Evolutionary conservation across 768 basidiomycete species (phyloP), one percentile per base, ranked within the genome.

Genomic region (Panaeolus papilionaceus): DNA sequence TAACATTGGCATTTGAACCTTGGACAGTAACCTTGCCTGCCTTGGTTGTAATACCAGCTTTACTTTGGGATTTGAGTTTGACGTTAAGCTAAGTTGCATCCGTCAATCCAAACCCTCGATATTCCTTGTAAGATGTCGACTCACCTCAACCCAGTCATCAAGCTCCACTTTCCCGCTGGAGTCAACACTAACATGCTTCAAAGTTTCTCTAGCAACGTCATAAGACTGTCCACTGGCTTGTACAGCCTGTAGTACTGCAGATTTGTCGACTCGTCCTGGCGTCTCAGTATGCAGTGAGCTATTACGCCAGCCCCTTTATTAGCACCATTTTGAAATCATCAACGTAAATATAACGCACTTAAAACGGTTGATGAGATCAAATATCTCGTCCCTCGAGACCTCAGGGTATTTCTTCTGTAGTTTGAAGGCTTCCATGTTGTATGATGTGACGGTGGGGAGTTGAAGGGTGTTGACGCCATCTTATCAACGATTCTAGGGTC

Each of bases 101-200:
- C 12, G 42, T 37, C 20, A 42, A 12, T 6, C 42, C 20, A 18
- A 49, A 38, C 4, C 8, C 47, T 58, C 20, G 23, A 68, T 40
- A 62, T 33, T 33, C 38, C 10, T 11, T 58, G 33, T 58, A 2
- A 23, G 67, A 71, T 64, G 70, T 77, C 75, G 72, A 66, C 88
- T 68, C 70, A 96, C 93, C 88, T 99, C 97, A 54, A 99, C 96
- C 92, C 95, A 99, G 76, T 99, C 98, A 72, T 99, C 98, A 67
- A 99, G 82, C 79, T 98, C 98, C 67, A 99, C 90, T 78, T 95
- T 94, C 54, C 98, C 97, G 77, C 92, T 94, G 5, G 97, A 92
- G 77, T 99, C 97, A 62, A 98, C 89, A 67, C 90, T 92, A 75
- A 98, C 96, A 71, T 91, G 87, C 81, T 99, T 99, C 78, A 99